Evolutionary conservation across 73 alveolate genomes (phyloP).

Genomic region (Tetrahymena malaccensis): DNA sequence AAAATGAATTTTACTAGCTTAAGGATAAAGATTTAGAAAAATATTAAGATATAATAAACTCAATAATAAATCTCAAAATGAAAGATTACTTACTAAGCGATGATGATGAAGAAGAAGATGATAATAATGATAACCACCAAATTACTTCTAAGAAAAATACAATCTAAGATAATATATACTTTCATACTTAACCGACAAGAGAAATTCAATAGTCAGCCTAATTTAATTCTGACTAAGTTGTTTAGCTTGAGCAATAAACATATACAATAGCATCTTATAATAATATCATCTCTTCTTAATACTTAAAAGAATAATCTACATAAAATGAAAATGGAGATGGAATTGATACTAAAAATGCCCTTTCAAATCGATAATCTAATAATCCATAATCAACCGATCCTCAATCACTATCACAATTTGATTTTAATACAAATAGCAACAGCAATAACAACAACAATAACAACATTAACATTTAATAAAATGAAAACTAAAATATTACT

Average conservation of each 20-base stretch:
- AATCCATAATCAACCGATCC: background rate
- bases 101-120: background rate
- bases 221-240: background rate
- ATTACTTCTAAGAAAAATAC: background rate
- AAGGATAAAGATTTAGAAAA: background rate
- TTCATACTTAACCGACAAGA: background rate
- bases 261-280: background rate
- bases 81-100: background rate
- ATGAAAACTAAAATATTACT: background rate
- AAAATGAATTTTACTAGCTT: background rate
- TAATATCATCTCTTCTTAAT: background rate
- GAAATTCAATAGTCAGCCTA: background rate
- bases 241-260: background rate
- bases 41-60: background rate
- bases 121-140: too few species aligned
- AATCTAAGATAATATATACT: background rate
- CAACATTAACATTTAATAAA: background rate
- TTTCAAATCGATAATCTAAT: background rate
- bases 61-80: background rate
- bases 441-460: background rate
- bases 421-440: background rate
- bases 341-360: background rate
- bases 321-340: background rate
- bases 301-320: background rate
- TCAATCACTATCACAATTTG: background rate